These are phyloP conservation scores for Erythrobasidium hasegawianum DNA, from an alignment of 1,284 basidiomycete genomes.

Conservation along the genomic window DNA sequence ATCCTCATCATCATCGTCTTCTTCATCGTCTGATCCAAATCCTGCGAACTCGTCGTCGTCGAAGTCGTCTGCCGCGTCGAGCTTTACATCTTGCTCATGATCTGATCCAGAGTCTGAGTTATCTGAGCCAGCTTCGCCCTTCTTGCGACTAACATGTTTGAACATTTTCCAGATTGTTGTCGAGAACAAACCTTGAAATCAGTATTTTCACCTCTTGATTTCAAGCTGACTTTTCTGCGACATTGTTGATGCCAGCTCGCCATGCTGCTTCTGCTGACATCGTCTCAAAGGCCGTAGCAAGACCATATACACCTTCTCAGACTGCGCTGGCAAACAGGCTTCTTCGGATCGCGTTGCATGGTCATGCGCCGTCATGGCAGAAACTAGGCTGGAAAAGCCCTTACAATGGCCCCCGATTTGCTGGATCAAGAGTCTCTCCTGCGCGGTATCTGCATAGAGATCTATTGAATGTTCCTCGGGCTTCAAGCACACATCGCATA, in stretches of 20 bases:
- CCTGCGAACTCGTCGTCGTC: not conserved
- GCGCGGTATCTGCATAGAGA: constrained; percentile 2
- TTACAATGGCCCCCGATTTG: not conserved
- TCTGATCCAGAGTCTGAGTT: too few species aligned
- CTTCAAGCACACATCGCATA: not conserved
- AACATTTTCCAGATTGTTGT: not conserved
- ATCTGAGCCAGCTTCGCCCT: not conserved
- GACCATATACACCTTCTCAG: not conserved
- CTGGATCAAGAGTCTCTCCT: constrained; percentile 22
- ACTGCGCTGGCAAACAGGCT: constrained; percentile 2
- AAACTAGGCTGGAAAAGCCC: constrained; percentile 14
- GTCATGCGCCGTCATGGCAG: constrained; percentile 21
- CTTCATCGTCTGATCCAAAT: not conserved
- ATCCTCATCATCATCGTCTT: not conserved
- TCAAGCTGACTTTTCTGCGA: not conserved
- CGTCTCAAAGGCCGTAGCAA: not conserved
- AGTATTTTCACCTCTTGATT: too few species aligned
- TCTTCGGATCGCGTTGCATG: constrained; percentile 16
- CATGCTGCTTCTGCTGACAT: not conserved
- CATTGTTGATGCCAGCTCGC: not conserved
- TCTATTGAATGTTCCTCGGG: constrained; percentile 8
- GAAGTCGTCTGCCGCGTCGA: too few species aligned
- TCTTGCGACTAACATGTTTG: not conserved
- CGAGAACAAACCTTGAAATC: too few species aligned
- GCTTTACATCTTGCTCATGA: too few species aligned